Percentiles rank a stretch among this genome's conserved stretches.
These are phyloP conservation scores for Lactarius pseudohatsudake DNA, from an alignment of 768 basidiomycete genomes.

Conservation along the genomic window DNA sequence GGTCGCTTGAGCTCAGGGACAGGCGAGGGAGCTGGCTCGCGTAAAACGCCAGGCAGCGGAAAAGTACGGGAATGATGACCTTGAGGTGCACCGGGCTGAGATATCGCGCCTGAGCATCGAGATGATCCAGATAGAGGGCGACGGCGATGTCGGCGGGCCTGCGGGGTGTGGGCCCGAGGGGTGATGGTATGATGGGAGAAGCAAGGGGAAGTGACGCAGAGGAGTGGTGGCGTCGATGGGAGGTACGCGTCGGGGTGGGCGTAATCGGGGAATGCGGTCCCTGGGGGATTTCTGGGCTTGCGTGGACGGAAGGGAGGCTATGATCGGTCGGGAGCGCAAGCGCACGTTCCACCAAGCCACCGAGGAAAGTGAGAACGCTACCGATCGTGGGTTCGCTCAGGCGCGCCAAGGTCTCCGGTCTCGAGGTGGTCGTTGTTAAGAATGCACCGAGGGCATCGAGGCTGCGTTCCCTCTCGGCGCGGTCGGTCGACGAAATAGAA, in stretches of 20 bases:
- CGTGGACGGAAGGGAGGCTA: conserved; percentile 26
- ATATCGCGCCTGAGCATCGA: conserved; percentile 58
- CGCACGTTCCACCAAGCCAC: conserved; percentile 53
- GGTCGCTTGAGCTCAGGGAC: conserved; percentile 46
- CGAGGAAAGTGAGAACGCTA: conserved; percentile 61
- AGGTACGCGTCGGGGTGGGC: conserved; percentile 32
- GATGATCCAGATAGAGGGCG: conserved; percentile 61
- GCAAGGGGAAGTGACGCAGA: conserved; percentile 53
- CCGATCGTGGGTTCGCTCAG: conserved; percentile 58
- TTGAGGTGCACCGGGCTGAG: conserved; percentile 55
- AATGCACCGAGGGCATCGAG: conserved; percentile 60
- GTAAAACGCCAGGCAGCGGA: conserved; percentile 65
- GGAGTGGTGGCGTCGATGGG: conserved; percentile 62
- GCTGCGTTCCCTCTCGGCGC: conserved; percentile 61
- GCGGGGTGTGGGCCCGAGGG: conserved; percentile 40
- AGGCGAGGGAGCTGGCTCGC: conserved; percentile 67
- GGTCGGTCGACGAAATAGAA: conserved; percentile 39
- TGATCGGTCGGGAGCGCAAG: conserved; percentile 36
- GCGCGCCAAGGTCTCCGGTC: conserved; percentile 55
- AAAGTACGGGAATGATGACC: conserved; percentile 67
- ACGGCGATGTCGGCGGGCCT: conserved; percentile 62
- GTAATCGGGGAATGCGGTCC: conserved; percentile 14
- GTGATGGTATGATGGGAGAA: conserved; percentile 36
- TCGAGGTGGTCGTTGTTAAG: conserved; percentile 50
- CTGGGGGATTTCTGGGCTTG: conserved; percentile 36